Evolutionary conservation across 371 early-diverging fungal species (phyloP).

Genomic region (Thermomucor indicae-seudaticae): DNA sequence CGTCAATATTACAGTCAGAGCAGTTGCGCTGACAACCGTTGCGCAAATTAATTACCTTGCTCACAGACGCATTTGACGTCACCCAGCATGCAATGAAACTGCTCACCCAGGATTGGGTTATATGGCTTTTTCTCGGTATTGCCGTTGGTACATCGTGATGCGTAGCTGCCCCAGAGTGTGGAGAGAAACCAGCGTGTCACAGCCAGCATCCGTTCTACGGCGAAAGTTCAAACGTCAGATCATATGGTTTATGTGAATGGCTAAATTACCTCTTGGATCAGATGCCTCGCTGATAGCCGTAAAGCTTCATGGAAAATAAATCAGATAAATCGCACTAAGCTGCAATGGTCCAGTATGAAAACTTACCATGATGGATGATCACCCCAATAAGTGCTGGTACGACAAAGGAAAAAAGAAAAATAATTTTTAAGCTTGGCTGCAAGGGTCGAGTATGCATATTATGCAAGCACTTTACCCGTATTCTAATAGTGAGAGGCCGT

Average conservation of each 20-base stretch:
- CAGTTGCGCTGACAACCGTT: background rate
- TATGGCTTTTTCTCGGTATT: conserved; percentile 72
- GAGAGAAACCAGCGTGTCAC: conserved; percentile 76
- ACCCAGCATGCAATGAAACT: conserved; percentile 56
- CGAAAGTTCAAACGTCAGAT: background rate
- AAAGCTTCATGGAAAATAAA: conserved; percentile 13
- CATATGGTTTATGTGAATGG: background rate
- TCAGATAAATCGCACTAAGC: background rate
- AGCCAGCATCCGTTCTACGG: conserved; percentile 58
- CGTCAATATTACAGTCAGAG: background rate
- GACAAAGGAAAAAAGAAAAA: background rate
- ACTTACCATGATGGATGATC: conserved; percentile 35
- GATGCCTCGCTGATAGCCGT: conserved; percentile 41
- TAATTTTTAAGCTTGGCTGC: too few relatives aligned
- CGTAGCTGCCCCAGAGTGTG: conserved; percentile 66
- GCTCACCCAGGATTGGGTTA: conserved; percentile 89
- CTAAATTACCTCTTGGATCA: conserved; percentile 43
- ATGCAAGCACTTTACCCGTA: conserved; percentile 56
- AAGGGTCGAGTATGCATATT: conserved; percentile 1
- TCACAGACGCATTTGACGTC: conserved; percentile 52
- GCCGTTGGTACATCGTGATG: conserved; percentile 34
- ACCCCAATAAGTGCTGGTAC: conserved; percentile 29
- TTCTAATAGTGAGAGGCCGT: conserved; percentile 70
- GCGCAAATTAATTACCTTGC: conserved; percentile 31
- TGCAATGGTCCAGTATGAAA: background rate